These are phyloP conservation scores for Musa balbisiana DNA, from an alignment of 202 grass and related monocot species.

Conservation along the genomic window DNA sequence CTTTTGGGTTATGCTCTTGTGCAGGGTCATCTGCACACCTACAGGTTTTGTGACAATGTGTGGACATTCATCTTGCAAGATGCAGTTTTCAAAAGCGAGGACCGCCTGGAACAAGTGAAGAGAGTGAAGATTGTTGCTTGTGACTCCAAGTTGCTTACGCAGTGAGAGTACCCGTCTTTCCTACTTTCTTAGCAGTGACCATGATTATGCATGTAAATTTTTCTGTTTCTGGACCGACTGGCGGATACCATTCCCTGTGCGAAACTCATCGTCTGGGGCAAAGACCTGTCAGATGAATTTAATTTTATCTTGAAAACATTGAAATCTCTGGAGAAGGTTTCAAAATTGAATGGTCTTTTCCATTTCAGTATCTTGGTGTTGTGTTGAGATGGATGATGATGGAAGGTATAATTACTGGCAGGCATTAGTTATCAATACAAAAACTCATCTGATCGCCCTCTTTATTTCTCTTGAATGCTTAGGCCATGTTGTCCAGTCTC, in stretches of 20 bases:
- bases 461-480: too few species aligned
- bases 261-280: neutral
- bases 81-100: constrained; percentile 50
- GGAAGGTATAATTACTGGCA: too few species aligned
- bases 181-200: too few species aligned
- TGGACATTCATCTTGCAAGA: constrained; percentile 79
- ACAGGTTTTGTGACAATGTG: constrained; percentile 94
- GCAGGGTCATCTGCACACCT: constrained; percentile 78
- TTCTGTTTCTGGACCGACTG: neutral
- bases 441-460: too few species aligned
- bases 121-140: constrained; percentile 73
- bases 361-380: too few species aligned
- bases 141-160: constrained; percentile 53
- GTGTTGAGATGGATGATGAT: too few species aligned
- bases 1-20: constrained; percentile 12
- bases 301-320: too few species aligned
- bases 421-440: too few species aligned
- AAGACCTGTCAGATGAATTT: neutral
- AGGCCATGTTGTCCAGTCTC: too few species aligned
- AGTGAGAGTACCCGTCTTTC: neutral
- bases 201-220: neutral
- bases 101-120: constrained; percentile 31
- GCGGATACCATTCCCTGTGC: neutral
- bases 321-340: too few species aligned
- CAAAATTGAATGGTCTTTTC: too few species aligned